Base-by-base conservation (phyloP, 805 yeast species). In the Suhomyces faveliae region DNA sequence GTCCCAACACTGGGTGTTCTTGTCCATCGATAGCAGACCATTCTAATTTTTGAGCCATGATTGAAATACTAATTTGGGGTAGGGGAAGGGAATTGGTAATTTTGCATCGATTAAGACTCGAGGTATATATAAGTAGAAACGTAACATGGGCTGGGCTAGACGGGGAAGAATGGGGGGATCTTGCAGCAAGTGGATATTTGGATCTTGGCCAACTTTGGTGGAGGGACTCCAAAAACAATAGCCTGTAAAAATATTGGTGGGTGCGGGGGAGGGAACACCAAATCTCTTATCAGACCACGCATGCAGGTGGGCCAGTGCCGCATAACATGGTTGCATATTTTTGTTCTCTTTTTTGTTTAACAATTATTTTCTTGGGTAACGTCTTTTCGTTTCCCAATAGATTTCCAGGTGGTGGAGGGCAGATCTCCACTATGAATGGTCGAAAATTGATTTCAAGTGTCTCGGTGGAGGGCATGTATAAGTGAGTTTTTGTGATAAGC, bases 1-100 rank as follows among this genome's bases (percentile, higher is more conserved):
- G 67, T n/a, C 57, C 63, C 39, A 62, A 53, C 15, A 59, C 63
- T 17, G 67, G 67, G 38, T 62, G 66, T 50, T 67, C 71, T 43
- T 52, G 54, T n/a, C 64, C 66, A 25, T 55, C 63, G 47, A 62
- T 57, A 17, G 66, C 59, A 24, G 64, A 52, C 66, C 67, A 62
- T 49, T 48, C 51, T 25, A 48, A 46, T 42, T 48, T 48, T 41
- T 48, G 46, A n/a, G 51, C 51, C 51, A 48, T 48, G 15, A 20
- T 45, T n/a, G n/a, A n/a, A n/a, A n/a, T n/a, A n/a, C n/a, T n/a
- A n/a, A n/a, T n/a, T n/a, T n/a, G n/a, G n/a, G n/a, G n/a, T n/a
- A n/a, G n/a, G n/a, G n/a, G n/a, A n/a, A n/a, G n/a, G n/a, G n/a
- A n/a, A n/a, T n/a, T n/a, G n/a, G n/a, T n/a, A n/a, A 24, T 10